Evolutionary conservation across 352 stramenopile genomes (phyloP).

Genomic region (Globisporangium polare): DNA sequence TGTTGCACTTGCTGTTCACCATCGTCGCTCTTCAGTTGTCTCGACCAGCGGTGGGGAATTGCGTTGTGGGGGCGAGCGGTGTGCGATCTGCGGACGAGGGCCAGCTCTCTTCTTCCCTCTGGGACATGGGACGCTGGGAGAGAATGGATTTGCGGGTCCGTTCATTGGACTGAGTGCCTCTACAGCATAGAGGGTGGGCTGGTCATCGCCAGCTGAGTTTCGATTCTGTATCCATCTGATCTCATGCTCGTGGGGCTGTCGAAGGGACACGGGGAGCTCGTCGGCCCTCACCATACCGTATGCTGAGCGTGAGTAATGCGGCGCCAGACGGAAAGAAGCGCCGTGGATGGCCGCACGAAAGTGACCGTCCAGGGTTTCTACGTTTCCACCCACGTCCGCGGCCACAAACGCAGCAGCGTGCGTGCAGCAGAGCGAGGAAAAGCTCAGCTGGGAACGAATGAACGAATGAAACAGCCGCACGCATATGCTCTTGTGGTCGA

Average conservation of each 20-base stretch:
- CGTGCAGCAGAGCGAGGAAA: neutral
- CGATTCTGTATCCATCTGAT: conserved; percentile 2
- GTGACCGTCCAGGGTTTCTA: neutral
- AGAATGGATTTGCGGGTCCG: conserved; percentile 5
- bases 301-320: neutral
- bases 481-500: neutral
- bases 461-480: neutral
- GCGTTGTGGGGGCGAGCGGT: neutral
- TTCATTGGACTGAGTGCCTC: neutral
- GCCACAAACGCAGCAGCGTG: neutral
- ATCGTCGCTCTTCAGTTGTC: neutral
- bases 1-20: conserved; percentile 6
- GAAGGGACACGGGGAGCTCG: neutral
- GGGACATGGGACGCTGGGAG: neutral
- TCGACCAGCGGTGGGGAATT: neutral
- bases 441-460: neutral
- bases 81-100: neutral
- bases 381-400: neutral
- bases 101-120: neutral
- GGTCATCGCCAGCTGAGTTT: conserved; percentile 4
- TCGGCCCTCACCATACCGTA: neutral
- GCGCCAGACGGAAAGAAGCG: neutral
- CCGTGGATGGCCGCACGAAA: neutral
- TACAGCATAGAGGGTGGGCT: neutral
- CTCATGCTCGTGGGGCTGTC: neutral